Evolutionary conservation across 495 filamentous ascomycete genomes (phyloP).

Genomic region (Cercophora newfieldiana): DNA sequence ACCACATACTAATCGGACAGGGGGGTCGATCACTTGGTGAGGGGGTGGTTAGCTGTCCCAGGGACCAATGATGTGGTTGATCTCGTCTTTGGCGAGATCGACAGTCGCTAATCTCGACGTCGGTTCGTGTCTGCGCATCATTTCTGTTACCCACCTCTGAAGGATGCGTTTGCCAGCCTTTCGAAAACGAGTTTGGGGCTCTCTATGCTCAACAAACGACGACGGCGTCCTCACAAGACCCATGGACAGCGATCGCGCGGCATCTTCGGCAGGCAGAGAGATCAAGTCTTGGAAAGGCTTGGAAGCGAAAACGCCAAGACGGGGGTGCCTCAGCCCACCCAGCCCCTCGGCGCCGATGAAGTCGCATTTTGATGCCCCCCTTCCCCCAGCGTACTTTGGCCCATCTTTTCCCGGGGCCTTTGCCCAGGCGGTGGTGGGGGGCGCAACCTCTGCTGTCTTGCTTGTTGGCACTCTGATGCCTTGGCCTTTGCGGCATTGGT

Average conservation of each 20-base stretch:
- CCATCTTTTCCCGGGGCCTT: background rate
- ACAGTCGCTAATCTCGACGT: conserved; percentile 14
- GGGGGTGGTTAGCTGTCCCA: background rate
- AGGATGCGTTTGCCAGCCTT: background rate
- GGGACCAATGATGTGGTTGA: background rate
- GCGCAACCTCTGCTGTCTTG: background rate
- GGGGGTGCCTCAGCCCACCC: background rate
- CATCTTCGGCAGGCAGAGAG: background rate
- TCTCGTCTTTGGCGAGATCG: background rate
- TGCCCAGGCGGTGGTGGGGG: background rate
- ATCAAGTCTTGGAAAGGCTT: background rate
- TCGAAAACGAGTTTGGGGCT: too few relatives aligned
- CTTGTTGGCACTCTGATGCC: background rate
- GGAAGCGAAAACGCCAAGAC: background rate
- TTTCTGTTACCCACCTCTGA: background rate
- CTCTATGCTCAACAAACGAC: background rate
- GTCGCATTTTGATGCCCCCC: background rate
- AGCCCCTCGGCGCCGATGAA: background rate
- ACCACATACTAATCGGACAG: background rate
- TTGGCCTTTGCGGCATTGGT: background rate
- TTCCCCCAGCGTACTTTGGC: background rate
- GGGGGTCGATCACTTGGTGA: background rate
- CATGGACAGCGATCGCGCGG: background rate
- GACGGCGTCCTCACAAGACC: background rate
- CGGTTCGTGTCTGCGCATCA: conserved; percentile 7